Base-by-base conservation (phyloP, 2,329 filamentous ascomycete species). In the Fusarium subglutinans region DNA sequence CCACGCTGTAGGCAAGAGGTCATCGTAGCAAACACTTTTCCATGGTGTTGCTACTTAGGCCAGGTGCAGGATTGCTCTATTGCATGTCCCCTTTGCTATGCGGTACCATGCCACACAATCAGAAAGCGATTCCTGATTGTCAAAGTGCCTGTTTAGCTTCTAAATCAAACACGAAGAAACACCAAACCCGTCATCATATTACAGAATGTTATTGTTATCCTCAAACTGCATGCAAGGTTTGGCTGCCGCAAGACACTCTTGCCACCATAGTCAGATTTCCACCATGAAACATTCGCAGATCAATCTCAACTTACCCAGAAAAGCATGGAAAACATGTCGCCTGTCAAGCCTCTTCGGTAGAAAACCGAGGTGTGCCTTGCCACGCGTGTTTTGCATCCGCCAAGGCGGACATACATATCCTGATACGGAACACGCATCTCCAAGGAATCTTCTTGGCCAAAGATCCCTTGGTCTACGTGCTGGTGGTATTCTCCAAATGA, bases 251-350 rank as follows among this genome's bases (percentile, higher is more conserved):
- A 35, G 9, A 35, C 30, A 17, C 9, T 37, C 3, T 37, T 37
- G 5, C 33, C n/a, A 9, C n/a, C 7, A 37, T 7, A 2, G 2
- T 26, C 3, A 10, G 1, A 0, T 35, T 8, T 14, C 8, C 13
- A 15, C 2, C 18, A 22, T 37, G 33, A 53, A 37, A 17, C 24
- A n/a, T 15, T 3, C 20, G 15, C 20, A 59, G 11, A 22, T 14
- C 17, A 8, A 38, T 6, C 30, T 9, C 8, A 5, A 20, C 9
- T 20, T n/a, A 4, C 10, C 3, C 0, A 14, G 7, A 8, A n/a
- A 57, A 22, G 2, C 17, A 35, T 20, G 8, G 6, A 3, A 6
- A n/a, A 3, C 15, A 4, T 24, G 12, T 3, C 6, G 8, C 14
- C 5, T 48, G 30, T n/a, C 30, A 28, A 41, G 41, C 22, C 24